phyloP scores from a whole-genome alignment of 108 stramenopile genomes.

The Thalassiosira profunda region DNA sequence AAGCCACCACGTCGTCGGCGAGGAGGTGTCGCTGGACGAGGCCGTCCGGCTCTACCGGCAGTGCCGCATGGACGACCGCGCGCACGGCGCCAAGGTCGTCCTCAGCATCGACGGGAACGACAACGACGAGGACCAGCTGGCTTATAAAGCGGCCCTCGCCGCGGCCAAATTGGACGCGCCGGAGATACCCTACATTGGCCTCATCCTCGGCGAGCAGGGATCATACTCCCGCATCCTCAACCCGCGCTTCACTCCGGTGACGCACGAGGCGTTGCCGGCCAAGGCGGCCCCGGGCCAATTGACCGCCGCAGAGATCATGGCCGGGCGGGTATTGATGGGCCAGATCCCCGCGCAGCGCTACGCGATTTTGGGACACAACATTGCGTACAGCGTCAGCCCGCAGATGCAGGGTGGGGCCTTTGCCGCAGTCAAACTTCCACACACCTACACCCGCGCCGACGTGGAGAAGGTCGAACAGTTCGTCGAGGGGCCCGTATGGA shows the following conservation, averaged over 20 bases:
- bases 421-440: conserved; percentile 80
- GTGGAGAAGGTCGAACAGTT: conserved; percentile 85
- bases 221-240: conserved; percentile 94
- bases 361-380: conserved; percentile 94
- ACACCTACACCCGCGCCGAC: conserved; percentile 87
- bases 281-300: conserved; percentile 98
- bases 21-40: conserved; percentile 63
- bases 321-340: conserved; percentile 80
- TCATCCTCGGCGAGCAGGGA: conserved; percentile 90
- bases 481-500: conserved; percentile 85
- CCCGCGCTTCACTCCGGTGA: conserved; percentile 94
- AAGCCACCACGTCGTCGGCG: conserved; percentile 93
- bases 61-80: conserved; percentile 88
- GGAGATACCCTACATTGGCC: conserved; percentile 88
- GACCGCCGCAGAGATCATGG: conserved; percentile 94
- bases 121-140: conserved; percentile 80
- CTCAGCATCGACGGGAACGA: conserved; percentile 72
- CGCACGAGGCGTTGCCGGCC: conserved; percentile 90
- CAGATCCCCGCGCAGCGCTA: conserved; percentile 76
- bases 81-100: conserved; percentile 94
- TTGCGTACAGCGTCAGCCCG: conserved; percentile 95
- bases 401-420: conserved; percentile 98
- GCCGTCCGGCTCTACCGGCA: conserved; percentile 84
- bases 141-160: conserved; percentile 76
- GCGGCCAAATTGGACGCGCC: conserved; percentile 60